phyloP scores from a whole-genome alignment of 1,284 basidiomycete species.

The Afroboletus lepidellus region DNA sequence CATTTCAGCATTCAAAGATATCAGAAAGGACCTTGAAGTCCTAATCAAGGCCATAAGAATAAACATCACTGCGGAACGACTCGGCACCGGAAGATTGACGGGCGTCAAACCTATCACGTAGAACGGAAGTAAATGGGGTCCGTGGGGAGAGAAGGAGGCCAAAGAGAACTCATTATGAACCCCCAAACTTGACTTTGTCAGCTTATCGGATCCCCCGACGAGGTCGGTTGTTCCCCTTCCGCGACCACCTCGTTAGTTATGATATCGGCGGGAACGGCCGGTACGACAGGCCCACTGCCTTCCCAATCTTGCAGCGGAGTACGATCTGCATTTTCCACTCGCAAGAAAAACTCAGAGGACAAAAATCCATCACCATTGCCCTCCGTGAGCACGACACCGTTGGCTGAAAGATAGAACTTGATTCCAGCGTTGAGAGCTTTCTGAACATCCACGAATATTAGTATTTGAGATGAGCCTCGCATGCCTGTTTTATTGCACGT shows the following conservation, averaged over 20 bases:
- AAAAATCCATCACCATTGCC: constrained; percentile 64
- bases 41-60: constrained; percentile 1
- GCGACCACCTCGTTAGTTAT: not conserved
- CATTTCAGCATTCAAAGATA: not conserved
- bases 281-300: constrained; percentile 2
- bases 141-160: not conserved
- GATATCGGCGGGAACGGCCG: not conserved
- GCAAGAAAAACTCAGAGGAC: constrained; percentile 57
- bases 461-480: constrained; percentile 67
- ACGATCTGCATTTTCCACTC: constrained; percentile 48
- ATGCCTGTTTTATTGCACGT: constrained; percentile 53
- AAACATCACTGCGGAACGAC: not conserved
- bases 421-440: constrained; percentile 71
- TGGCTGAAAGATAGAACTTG: constrained; percentile 72
- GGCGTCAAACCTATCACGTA: not conserved
- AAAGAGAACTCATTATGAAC: not conserved
- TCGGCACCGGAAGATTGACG: not conserved
- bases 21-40: not conserved
- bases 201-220: not conserved
- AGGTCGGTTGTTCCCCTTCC: not conserved
- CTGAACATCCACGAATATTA: constrained; percentile 75
- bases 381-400: constrained; percentile 81
- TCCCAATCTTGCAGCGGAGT: constrained; percentile 38
- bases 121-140: not conserved
- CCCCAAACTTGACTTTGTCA: not conserved